Evolutionary conservation across 345 rosid genomes (phyloP).

Genomic region (Citrus medica): DNA sequence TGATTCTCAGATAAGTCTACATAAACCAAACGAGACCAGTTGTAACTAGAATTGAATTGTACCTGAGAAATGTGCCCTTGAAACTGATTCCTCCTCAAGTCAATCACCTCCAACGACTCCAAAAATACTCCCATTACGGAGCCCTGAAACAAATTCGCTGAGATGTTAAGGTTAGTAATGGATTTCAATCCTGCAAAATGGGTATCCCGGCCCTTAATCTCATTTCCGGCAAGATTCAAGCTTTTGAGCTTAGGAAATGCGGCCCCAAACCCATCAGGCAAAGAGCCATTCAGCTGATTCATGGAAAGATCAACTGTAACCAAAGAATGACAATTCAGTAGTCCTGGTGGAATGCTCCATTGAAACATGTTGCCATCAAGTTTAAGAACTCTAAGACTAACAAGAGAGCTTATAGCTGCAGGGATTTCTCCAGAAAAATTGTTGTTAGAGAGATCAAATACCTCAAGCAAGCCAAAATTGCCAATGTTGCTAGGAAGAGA

Average conservation of each 20-base stretch:
- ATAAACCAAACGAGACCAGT: conserved; percentile 57
- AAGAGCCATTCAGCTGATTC: conserved; percentile 63
- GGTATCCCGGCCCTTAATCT: conserved; percentile 48
- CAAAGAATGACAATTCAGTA: conserved; percentile 53
- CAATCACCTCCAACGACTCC: conserved; percentile 50
- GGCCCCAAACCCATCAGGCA: conserved; percentile 71
- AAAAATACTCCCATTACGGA: conserved; percentile 48
- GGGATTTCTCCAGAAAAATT: conserved; percentile 76
- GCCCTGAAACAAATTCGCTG: conserved; percentile 68
- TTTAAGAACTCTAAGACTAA: conserved; percentile 54
- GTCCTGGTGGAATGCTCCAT: conserved; percentile 53
- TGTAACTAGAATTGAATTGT: conserved; percentile 54
- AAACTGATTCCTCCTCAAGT: conserved; percentile 77
- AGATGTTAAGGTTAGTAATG: conserved; percentile 58
- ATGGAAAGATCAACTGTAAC: conserved; percentile 62
- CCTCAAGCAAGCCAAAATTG: conserved; percentile 73
- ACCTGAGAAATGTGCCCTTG: conserved; percentile 84
- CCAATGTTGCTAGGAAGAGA: conserved; percentile 67
- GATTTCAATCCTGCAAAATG: conserved; percentile 57
- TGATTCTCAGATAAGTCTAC: conserved; percentile 89
- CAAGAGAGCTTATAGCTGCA: conserved; percentile 56
- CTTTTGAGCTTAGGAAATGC: conserved; percentile 69
- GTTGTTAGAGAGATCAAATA: conserved; percentile 70
- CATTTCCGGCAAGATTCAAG: conserved; percentile 68
- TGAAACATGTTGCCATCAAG: conserved; percentile 58